A percentile compares a stretch with the other conserved stretches of the same genome.
Conservation (phyloP, 306 rosid genomes). For the Cotoneaster glaucophyllus region DNA sequence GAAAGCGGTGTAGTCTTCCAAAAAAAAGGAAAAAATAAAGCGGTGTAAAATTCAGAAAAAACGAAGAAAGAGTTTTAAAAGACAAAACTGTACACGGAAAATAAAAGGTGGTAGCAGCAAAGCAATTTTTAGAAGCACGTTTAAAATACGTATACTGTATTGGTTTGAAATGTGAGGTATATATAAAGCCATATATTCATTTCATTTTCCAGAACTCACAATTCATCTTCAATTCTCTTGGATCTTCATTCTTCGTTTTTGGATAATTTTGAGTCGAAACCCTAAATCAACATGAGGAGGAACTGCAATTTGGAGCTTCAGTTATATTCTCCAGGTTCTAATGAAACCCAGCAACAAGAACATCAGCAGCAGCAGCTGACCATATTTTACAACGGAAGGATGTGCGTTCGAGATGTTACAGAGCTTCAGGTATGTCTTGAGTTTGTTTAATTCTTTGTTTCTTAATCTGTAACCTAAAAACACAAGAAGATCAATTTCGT, state of each 20-base stretch:
- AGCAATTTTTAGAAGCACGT: neutral
- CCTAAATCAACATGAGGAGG: slow-evolving; percentile 35
- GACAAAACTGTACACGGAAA: neutral
- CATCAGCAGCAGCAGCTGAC: slow-evolving; percentile 25
- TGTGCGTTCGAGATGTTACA: slow-evolving; percentile 64
- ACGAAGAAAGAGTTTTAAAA: neutral
- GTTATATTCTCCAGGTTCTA: slow-evolving; percentile 14
- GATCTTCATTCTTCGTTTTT: neutral
- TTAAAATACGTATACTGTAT: neutral
- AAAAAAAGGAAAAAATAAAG: too few species aligned
- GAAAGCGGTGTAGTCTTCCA: neutral
- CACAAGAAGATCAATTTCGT: neutral
- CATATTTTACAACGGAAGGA: slow-evolving; percentile 58
- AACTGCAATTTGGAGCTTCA: slow-evolving; percentile 64
- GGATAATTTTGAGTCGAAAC: neutral
- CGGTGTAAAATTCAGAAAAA: neutral
- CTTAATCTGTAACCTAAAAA: neutral
- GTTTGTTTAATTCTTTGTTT: neutral
- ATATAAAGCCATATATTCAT: neutral
- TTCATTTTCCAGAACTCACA: neutral
- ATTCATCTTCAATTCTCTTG: neutral
- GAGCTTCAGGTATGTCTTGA: slow-evolving; percentile 51
- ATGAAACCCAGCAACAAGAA: neutral
- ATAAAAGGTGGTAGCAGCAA: too few species aligned
- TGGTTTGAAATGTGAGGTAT: too few species aligned